phyloP scores from a whole-genome alignment of 2,329 filamentous ascomycete species.

The Rhinocladiella similis region DNA sequence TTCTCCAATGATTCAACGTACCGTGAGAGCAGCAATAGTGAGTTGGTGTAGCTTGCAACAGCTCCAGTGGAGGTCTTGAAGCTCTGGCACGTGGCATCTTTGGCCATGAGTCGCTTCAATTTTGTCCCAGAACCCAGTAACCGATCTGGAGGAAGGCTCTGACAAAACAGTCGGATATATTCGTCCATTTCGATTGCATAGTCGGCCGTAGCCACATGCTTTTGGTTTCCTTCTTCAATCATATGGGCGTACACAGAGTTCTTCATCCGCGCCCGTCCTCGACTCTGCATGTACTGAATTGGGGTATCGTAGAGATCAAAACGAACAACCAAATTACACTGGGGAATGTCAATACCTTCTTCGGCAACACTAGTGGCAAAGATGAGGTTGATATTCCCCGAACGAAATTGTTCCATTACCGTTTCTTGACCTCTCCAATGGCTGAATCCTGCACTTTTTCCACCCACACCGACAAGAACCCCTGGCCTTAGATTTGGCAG shows the following conservation, averaged over 20 bases:
- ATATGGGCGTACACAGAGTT: constrained; percentile 83
- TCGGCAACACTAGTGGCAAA: constrained; percentile 67
- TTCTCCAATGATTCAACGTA: constrained; percentile 36
- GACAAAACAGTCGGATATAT: constrained; percentile 72
- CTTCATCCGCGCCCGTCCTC: constrained; percentile 76
- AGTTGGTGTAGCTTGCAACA: constrained; percentile 25
- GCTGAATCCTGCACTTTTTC: constrained; percentile 59
- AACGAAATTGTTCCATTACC: constrained; percentile 65
- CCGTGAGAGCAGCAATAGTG: constrained; percentile 23
- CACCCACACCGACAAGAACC: constrained; percentile 63
- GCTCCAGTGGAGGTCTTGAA: constrained; percentile 24
- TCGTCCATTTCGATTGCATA: constrained; percentile 55
- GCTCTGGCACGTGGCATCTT: constrained; percentile 39
- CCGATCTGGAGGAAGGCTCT: constrained; percentile 71
- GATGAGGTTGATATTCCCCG: constrained; percentile 59
- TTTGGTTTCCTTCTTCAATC: constrained; percentile 68
- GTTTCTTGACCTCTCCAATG: constrained; percentile 74
- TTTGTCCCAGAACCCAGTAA: constrained; percentile 63
- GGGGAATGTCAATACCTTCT: constrained; percentile 66
- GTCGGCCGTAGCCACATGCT: constrained; percentile 61
- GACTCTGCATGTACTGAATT: constrained; percentile 93
- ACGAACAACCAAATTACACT: constrained; percentile 64
- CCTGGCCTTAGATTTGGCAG: constrained; percentile 61
- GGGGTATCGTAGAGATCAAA: constrained; percentile 89
- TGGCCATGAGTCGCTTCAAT: constrained; percentile 56